Evolutionary conservation across 73 alveolate species (phyloP), one percentile per base, ranked within the genome.

Genomic region (Stentor coeruleus): DNA sequence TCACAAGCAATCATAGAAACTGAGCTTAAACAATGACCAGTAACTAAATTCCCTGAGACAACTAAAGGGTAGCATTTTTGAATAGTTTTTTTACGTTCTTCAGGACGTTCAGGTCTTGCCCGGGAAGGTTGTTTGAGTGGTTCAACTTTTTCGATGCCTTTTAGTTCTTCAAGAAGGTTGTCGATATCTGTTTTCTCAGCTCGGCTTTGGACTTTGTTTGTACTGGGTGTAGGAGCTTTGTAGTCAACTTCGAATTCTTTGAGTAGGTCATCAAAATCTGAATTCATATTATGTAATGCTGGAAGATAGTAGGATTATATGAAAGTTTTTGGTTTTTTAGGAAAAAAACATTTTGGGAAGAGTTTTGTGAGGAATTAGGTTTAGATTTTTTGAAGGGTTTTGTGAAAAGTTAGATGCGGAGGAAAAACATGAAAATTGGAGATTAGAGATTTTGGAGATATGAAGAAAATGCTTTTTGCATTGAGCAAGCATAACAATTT

Each of bases 21-120:
- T 26, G 79, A 66, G 2, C 79, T 66, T 20, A 33, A 66, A 2
- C 79, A 66, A 66, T 20, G 11, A 1, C 79, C 79, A 1, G 15
- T 40, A 14, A 14, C 39, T 66, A 33, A 20, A 66, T 66, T 66
- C 33, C 79, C 79, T 20, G 40, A 20, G 20, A 66, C 14, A 33
- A 20, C n/a, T 2, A 33, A 15, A 20, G 79, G 79, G 37, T 66
- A 66, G 2, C 79, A 66, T 31, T 66, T 66, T 31, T 66, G 79
- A 20, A 66, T 37, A 20, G 40, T 66, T 20, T 2, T 66, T 33
- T 20, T 20, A 15, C 33, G n/a, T 66, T 20, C n/a, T 20, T 20
- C 79, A 20, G 79, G 79, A 15, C 11, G n/a, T 57, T 57, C 35
- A 31, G 15, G 28, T 20, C 79, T 66, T 20, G 79, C 26, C 36